These are phyloP conservation scores for Starmera amethionina DNA, from an alignment of 805 yeast genomes.

Conservation along the genomic window DNA sequence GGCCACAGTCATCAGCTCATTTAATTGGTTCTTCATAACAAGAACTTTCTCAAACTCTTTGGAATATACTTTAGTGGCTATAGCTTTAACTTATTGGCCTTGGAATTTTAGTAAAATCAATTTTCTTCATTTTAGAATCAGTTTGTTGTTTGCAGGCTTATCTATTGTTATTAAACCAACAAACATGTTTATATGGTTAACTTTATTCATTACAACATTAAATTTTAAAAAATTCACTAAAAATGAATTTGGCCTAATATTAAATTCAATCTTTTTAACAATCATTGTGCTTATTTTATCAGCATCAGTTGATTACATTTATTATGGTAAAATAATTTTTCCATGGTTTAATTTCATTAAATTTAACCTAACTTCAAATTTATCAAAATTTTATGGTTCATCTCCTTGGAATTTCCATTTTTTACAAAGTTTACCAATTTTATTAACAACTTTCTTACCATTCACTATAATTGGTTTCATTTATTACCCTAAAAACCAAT, in stretches of 20 bases:
- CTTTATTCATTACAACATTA: slow-evolving; percentile 5
- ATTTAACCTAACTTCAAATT: slow-evolving; percentile 65
- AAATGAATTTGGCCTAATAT: slow-evolving; percentile 2
- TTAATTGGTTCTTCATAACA: slow-evolving; percentile 74
- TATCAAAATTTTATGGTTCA: slow-evolving; percentile 76
- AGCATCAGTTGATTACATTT: slow-evolving; percentile 42
- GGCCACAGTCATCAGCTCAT: slow-evolving; percentile 53
- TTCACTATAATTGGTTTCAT: slow-evolving; percentile 37
- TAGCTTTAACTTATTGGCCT: slow-evolving; percentile 67
- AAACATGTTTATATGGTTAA: slow-evolving; percentile 66
- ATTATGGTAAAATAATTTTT: slow-evolving; percentile 45
- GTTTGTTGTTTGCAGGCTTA: slow-evolving; percentile 44
- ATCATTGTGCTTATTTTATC: slow-evolving; percentile 27
- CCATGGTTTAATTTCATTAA: slow-evolving; percentile 65
- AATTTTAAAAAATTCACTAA: slow-evolving; percentile 5
- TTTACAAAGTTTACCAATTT: slow-evolving; percentile 71
- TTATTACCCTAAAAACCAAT: slow-evolving; percentile 11
- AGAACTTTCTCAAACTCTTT: slow-evolving; percentile 81
- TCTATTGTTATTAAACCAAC: slow-evolving; percentile 80
- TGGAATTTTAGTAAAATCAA: slow-evolving; percentile 28
- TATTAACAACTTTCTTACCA: slow-evolving; percentile 60
- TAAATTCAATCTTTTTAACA: slow-evolving; percentile 14
- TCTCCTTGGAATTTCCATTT: slow-evolving; percentile 82
- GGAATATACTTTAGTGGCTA: slow-evolving; percentile 61
- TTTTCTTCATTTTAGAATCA: slow-evolving; percentile 17